Percentiles rank a stretch among this genome's conserved stretches.
Conservation (phyloP, 208 protist genomes). For the Trichomonas tenax region DNA sequence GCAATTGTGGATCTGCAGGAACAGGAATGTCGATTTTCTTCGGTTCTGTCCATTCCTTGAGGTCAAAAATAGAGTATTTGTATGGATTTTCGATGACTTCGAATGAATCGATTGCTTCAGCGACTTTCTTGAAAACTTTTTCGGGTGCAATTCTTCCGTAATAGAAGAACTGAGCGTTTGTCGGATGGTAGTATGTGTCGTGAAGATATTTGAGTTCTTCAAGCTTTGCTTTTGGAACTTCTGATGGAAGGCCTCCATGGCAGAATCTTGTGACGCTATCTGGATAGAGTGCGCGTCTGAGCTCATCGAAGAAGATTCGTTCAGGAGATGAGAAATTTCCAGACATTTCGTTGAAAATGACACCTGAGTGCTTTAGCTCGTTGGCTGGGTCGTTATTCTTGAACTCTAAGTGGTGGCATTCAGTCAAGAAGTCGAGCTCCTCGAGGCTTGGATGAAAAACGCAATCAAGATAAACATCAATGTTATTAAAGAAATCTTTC, state of each 20-base stretch:
- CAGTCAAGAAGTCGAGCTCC: slow-evolving; percentile 27
- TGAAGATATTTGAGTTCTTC: slow-evolving; percentile 35
- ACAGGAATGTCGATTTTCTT: background rate
- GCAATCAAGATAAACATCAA: slow-evolving; percentile 44
- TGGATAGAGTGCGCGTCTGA: slow-evolving; percentile 21
- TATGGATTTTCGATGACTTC: background rate
- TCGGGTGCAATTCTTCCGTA: background rate
- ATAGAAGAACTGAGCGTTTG: slow-evolving; percentile 30
- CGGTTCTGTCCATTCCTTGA: background rate
- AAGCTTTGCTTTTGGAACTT: slow-evolving; percentile 33
- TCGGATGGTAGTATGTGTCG: slow-evolving; percentile 34
- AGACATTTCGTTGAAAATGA: slow-evolving; percentile 47
- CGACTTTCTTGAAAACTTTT: background rate
- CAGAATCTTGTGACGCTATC: slow-evolving; percentile 26
- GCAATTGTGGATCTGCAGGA: background rate
- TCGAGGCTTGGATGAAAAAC: slow-evolving; percentile 37
- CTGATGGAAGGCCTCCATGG: slow-evolving; percentile 29
- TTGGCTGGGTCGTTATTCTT: background rate
- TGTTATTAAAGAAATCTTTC: slow-evolving; percentile 41
- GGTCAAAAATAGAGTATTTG: background rate
- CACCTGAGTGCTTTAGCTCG: slow-evolving; percentile 29
- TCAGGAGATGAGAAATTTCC: slow-evolving; percentile 27
- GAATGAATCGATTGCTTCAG: background rate
- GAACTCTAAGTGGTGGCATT: slow-evolving; percentile 25
- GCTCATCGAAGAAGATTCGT: background rate